phyloP scores from a whole-genome alignment of 495 filamentous ascomycete species.

The Copromyces sp. region DNA sequence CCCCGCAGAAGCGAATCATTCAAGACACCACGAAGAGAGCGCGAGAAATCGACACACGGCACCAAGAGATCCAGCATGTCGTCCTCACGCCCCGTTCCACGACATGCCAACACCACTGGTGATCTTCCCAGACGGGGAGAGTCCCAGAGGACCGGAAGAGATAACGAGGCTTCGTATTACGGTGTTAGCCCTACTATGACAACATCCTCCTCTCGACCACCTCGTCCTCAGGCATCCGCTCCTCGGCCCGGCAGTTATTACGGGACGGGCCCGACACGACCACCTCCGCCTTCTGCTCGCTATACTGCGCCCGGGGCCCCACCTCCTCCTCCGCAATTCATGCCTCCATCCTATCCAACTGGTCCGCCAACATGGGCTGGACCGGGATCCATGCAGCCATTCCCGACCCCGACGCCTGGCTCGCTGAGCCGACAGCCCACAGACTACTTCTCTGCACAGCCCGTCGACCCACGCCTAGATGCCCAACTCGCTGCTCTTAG shows the following conservation, averaged over 20 bases:
- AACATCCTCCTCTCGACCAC: constrained; percentile 22
- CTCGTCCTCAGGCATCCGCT: constrained; percentile 25
- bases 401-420: constrained; percentile 6
- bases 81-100: constrained; percentile 16
- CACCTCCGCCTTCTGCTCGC: constrained; percentile 13
- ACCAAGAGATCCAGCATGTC: constrained; percentile 21
- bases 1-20: constrained; percentile 16
- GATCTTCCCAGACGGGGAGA: constrained; percentile 5
- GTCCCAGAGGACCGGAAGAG: neutral
- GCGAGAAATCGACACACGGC: constrained; percentile 14
- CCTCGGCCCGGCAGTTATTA: constrained; percentile 31
- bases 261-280: constrained; percentile 16
- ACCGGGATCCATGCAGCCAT: constrained; percentile 3
- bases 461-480: constrained; percentile 27
- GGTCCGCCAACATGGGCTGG: constrained; percentile 12
- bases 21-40: constrained; percentile 22
- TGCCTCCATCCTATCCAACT: constrained; percentile 18
- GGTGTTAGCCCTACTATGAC: constrained; percentile 26
- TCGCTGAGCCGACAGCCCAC: constrained; percentile 13
- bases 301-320: neutral
- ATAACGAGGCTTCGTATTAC: constrained; percentile 30
- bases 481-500: constrained; percentile 7
- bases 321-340: constrained; percentile 17
- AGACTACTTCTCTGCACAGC: constrained; percentile 21
- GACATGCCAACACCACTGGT: constrained; percentile 20